Evolutionary conservation across 2,329 filamentous ascomycete genomes (phyloP), one percentile per base, ranked within the genome.

Genomic region (Helicocarpus griseus): DNA sequence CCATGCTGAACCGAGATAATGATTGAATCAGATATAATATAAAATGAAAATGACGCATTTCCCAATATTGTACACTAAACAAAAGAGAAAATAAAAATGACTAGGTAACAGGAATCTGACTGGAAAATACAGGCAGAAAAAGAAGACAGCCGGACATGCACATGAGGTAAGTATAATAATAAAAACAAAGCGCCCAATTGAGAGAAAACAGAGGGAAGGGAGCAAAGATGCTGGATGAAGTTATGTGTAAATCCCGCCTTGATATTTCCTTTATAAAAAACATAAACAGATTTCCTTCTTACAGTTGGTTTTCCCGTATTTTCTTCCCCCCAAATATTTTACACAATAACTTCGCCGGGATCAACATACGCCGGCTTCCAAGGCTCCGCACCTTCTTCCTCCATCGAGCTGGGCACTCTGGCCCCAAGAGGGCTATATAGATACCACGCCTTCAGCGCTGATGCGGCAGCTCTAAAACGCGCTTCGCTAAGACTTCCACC

Each of bases 371-470:
- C 79, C 2, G 84, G 80, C 69, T 78, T 79, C 83, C 83, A 88
- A 4, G 78, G 74, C 61, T 72, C 72, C 40, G 81, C 80, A 44
- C 74, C 77, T 56, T 80, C 74, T 50, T 77, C 74, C 58, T 86
- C 76, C 73, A 80, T 85, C 57, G 87, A 82, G 64, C 85, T 87
- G 22, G 85, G 85, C 55, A 88, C 75, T 53, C 78, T 77, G 47
- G 82, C 78, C 57, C 80, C 72, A 59, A 79, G 64, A 1, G 93
- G 91, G 67, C 84, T 90, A 74, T 98, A 98, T 49, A 98, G 76
- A 70, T 98, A 98, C 93, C 93, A 98, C 5, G 85, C 78, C 77
- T 95, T 95, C 64, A 98, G 76, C 17, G 89, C 84, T 56, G 86
- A 84, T 63, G 94, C 90, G 35, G 87, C 82, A 19, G 93, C 93